phyloP scores from a whole-genome alignment of 2,329 filamentous ascomycete species.

The Zymoseptoria crescenta region DNA sequence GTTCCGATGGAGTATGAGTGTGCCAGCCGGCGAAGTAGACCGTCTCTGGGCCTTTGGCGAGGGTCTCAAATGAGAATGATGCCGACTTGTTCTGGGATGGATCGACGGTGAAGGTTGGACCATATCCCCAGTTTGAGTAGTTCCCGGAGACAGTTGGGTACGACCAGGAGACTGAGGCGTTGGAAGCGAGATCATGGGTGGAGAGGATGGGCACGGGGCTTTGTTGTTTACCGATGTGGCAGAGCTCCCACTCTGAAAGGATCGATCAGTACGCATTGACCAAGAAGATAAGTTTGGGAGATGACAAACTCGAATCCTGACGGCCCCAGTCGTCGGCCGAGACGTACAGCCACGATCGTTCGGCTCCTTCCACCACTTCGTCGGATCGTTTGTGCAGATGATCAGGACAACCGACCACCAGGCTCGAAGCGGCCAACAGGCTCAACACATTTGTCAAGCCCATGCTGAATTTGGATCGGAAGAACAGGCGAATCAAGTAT shows the following conservation, averaged over 20 bases:
- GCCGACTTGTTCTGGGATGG: conserved; percentile 34
- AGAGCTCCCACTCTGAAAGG: conserved; percentile 35
- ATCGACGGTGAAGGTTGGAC: conserved; percentile 38
- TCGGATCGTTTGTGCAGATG: background rate
- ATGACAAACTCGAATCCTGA: conserved; percentile 10
- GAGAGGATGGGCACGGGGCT: conserved; percentile 42
- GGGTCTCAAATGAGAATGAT: conserved; percentile 34
- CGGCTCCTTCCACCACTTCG: background rate
- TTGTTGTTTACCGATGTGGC: conserved; percentile 45
- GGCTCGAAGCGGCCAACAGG: background rate
- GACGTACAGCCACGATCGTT: conserved; percentile 14
- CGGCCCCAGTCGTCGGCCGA: conserved; percentile 17
- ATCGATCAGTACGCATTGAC: conserved; percentile 16
- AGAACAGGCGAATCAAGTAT: background rate
- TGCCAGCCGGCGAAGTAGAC: conserved; percentile 46
- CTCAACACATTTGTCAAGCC: background rate
- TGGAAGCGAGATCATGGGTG: conserved; percentile 33
- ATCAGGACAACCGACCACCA: background rate
- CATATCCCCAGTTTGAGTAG: conserved; percentile 45
- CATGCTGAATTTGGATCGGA: background rate
- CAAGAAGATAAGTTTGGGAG: background rate
- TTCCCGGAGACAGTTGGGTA: conserved; percentile 34
- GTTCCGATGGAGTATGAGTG: conserved; percentile 45
- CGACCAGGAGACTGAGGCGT: conserved; percentile 35
- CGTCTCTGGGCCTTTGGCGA: conserved; percentile 23